These are phyloP conservation scores for Amylostereum areolatum DNA, from an alignment of 1,284 basidiomycete species.

Conservation along the genomic window DNA sequence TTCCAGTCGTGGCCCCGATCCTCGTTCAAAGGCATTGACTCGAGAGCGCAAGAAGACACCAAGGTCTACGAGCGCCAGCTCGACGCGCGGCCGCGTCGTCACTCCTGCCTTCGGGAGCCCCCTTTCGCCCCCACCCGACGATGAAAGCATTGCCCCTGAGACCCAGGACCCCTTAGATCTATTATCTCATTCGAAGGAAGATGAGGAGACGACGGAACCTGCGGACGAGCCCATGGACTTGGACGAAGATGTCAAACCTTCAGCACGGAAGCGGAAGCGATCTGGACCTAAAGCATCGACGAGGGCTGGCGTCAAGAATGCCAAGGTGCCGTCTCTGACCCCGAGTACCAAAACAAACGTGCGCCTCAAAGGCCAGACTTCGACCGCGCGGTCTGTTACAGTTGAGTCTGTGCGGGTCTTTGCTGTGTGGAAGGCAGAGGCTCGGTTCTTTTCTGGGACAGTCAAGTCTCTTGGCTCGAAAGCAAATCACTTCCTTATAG, in stretches of 20 bases:
- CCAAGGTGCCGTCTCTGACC: conserved; percentile 21
- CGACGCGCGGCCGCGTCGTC: background rate
- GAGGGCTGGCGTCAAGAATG: conserved; percentile 15
- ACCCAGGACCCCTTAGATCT: conserved; percentile 9
- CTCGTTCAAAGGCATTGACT: background rate
- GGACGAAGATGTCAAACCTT: conserved; percentile 15
- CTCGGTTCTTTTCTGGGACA: conserved; percentile 56
- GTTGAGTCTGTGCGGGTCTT: conserved; percentile 49
- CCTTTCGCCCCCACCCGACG: conserved; percentile 2
- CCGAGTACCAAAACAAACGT: conserved; percentile 9
- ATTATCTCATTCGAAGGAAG: conserved; percentile 10
- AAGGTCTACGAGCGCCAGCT: background rate
- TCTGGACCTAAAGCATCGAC: conserved; percentile 16
- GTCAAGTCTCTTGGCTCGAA: conserved; percentile 30
- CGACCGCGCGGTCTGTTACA: conserved; percentile 10
- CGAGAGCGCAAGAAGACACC: no score
- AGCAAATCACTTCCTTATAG: conserved; percentile 34
- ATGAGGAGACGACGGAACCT: conserved; percentile 35
- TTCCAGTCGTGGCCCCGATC: background rate
- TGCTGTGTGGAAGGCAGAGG: conserved; percentile 57
- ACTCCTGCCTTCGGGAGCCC: background rate
- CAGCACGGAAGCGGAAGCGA: conserved; percentile 46
- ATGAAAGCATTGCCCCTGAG: conserved; percentile 13
- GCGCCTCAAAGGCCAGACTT: conserved; percentile 1
- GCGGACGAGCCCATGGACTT: conserved; percentile 33